A percentile compares a stretch with the other conserved stretches of the same genome.
phyloP scores from a whole-genome alignment of 225 moss, liverwort and hornwort species.

The Rhytidiadelphus loreus region DNA sequence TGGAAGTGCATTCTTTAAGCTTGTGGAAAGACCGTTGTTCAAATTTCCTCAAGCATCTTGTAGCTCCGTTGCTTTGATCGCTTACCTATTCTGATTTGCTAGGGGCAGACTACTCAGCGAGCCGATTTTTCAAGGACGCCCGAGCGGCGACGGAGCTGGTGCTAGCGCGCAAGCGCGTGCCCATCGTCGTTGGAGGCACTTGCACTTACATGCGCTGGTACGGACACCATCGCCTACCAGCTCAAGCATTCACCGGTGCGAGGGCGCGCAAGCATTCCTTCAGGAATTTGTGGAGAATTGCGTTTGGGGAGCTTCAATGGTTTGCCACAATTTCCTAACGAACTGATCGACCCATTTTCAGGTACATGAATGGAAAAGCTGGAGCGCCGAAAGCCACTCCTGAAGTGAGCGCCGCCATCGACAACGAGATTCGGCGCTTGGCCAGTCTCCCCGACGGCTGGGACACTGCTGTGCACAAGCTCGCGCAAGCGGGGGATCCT shows the following conservation, averaged over 20 bases:
- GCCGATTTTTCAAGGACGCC: slow-evolving; percentile 34
- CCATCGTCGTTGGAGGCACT: slow-evolving; percentile 53
- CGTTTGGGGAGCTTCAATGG: neutral
- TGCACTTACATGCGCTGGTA: slow-evolving; percentile 53
- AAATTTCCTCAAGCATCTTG: neutral
- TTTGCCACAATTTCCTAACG: neutral
- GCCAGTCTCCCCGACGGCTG: slow-evolving; percentile 42
- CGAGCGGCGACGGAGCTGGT: slow-evolving; percentile 35
- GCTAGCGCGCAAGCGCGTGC: slow-evolving; percentile 26
- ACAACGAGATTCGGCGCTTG: slow-evolving; percentile 32
- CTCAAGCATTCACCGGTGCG: slow-evolving; percentile 27
- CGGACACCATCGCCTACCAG: slow-evolving; percentile 22
- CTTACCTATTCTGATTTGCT: neutral
- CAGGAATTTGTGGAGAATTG: neutral
- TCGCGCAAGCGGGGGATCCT: slow-evolving; percentile 67
- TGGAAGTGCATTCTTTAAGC: neutral
- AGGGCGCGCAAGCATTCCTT: neutral
- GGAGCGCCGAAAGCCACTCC: slow-evolving; percentile 60
- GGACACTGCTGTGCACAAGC: slow-evolving; percentile 50
- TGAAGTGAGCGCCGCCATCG: slow-evolving; percentile 45
- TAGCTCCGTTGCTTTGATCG: neutral
- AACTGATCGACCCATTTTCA: neutral
- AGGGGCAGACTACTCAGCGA: slow-evolving; percentile 35
- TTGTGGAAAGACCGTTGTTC: neutral
- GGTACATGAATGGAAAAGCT: slow-evolving; percentile 80